Base-by-base conservation (phyloP, 108 stramenopile genomes). In the Nannochloropsis salina region DNA sequence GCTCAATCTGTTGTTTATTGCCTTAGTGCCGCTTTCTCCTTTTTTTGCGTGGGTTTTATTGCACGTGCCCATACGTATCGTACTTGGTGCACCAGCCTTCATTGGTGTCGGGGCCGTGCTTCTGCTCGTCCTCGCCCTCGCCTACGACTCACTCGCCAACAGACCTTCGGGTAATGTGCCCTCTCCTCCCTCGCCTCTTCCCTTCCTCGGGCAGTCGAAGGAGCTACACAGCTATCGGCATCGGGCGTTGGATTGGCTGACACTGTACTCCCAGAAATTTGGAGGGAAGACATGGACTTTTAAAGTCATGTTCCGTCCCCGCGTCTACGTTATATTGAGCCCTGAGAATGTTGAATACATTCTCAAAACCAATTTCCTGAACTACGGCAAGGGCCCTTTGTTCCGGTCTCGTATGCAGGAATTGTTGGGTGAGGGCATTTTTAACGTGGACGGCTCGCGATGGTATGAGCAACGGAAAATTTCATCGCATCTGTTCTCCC, bases 401-500 rank as follows among this genome's bases (percentile, higher is more conserved):
- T 82, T 87, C n/a, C 21, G 80, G 15, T 18, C 12, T 8, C 41
- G 15, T 41, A 80, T 91, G 11, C 40, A 80, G 18, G 86, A 74
- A n/a, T n/a, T 74, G 40, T 82, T 92, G 9, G 91, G 93, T 42
- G 80, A 89, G 18, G 93, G 93, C 41, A 92, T 93, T 80, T 92
- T 93, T 82, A 88, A 88, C 79, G 83, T 86, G 6, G 93, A 92
- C 80, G 91, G 91, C 31, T 11, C 74, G 22, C 42, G n/a, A 9
- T 93, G 93, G 93, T 84, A 87, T n/a, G 18, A 44, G 40, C 93
- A 93, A 22, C 91, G 93, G 44, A 93, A 92, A 74, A 88, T 88
- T 12, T 86, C 90, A 10, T 84, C 91, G 44, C 80, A 84, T 42
- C 81, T 93, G 43, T 92, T 93, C 85, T 84, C 44, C 18, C 45